Percentiles rank a stretch among this genome's conserved stretches.
Conservation (phyloP, 1,284 basidiomycete species). For the Cryptococcus maquisensis region DNA sequence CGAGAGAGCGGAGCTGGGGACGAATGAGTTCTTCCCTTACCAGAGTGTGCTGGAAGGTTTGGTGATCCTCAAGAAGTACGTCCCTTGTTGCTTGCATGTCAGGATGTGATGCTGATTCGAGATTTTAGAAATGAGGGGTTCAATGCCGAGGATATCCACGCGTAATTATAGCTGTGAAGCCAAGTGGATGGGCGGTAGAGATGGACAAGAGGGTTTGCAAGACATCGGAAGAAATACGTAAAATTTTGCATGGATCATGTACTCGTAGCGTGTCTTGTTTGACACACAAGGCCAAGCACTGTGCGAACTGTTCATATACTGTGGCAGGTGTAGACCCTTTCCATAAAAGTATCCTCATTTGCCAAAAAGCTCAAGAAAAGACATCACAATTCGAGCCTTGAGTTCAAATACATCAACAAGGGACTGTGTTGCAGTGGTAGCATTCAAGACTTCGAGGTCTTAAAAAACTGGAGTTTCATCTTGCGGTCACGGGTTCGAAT, state of each 20-base stretch:
- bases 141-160: slow-evolving; percentile 38
- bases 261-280: no score
- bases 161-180: background rate
- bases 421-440: slow-evolving; percentile 24
- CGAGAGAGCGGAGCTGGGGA: slow-evolving; percentile 91
- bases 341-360: no score
- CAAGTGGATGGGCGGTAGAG: background rate
- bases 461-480: slow-evolving; percentile 15
- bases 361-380: no score
- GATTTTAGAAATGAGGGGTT: slow-evolving; percentile 43
- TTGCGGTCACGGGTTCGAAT: slow-evolving; percentile 24
- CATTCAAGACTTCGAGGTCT: slow-evolving; percentile 25
- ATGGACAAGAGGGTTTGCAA: background rate
- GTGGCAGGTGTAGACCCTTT: no score
- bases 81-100: background rate
- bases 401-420: slow-evolving; percentile 5
- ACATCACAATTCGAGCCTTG: no score
- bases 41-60: slow-evolving; percentile 84
- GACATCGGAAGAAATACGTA: background rate
- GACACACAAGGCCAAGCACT: no score
- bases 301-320: no score
- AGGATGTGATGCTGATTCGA: background rate
- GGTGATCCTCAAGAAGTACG: slow-evolving; percentile 71
- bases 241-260: background rate
- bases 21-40: slow-evolving; percentile 93